phyloP scores from a whole-genome alignment of 2,329 filamentous ascomycete genomes.

The Hyphodiscus sp. region DNA sequence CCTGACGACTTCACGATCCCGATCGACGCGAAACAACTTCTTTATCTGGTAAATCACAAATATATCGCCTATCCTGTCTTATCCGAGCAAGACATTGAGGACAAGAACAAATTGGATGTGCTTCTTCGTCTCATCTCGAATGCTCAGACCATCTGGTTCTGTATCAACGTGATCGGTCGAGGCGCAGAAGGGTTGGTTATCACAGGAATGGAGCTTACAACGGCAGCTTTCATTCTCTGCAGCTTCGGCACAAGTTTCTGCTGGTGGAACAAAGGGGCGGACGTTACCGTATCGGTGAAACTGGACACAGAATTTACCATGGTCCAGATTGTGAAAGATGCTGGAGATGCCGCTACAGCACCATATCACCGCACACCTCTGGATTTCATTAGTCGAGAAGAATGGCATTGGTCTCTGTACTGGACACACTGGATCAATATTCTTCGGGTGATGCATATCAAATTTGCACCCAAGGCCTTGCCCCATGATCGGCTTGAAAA shows the following conservation, averaged over 20 bases:
- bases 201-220: conserved; percentile 21
- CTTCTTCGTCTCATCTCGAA: conserved; percentile 24
- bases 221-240: conserved; percentile 17
- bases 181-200: conserved; percentile 11
- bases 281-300: conserved; percentile 10
- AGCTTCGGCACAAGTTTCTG: conserved; percentile 12
- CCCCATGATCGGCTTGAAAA: conserved; percentile 10
- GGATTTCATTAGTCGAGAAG: conserved; percentile 27
- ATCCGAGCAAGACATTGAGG: conserved; percentile 22
- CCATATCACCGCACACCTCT: conserved; percentile 30
- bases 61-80: conserved; percentile 28
- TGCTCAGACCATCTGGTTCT: conserved; percentile 23
- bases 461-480: conserved; percentile 2
- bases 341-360: conserved; percentile 1
- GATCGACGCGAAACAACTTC: conserved; percentile 32
- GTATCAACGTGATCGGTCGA: conserved; percentile 12
- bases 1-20: conserved; percentile 30
- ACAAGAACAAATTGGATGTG: conserved; percentile 29
- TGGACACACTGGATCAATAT: conserved; percentile 17
- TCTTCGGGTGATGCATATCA: conserved; percentile 9
- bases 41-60: conserved; percentile 26
- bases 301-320: conserved; percentile 13
- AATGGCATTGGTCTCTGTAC: conserved; percentile 12
- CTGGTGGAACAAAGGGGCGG: conserved; percentile 19
- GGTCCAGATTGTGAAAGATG: conserved; percentile 11